These are phyloP conservation scores for Xylaria telfairii DNA, from an alignment of 495 filamentous ascomycete species.

Conservation along the genomic window DNA sequence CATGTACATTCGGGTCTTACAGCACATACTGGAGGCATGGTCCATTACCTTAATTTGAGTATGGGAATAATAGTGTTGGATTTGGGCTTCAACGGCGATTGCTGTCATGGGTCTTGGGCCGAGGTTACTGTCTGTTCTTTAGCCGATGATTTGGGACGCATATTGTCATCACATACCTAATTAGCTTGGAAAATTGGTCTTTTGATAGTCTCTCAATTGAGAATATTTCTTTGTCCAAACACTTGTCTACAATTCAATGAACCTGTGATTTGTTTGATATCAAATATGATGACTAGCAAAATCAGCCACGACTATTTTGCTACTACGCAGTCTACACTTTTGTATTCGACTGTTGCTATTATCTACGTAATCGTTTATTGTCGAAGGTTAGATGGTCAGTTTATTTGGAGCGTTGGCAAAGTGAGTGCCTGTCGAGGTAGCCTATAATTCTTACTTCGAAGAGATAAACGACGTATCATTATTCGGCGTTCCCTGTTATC, in stretches of 20 bases:
- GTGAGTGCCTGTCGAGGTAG: too few relatives aligned
- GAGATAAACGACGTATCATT: background rate
- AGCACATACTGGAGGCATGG: conserved; percentile 8
- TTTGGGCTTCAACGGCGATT: conserved; percentile 10
- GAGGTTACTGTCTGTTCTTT: background rate
- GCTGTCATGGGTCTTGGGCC: conserved; percentile 12
- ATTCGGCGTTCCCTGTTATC: background rate
- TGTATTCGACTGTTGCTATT: background rate
- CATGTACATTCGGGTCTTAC: background rate
- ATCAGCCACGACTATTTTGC: background rate
- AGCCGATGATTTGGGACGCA: background rate
- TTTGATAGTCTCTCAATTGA: background rate
- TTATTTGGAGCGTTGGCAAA: too few relatives aligned
- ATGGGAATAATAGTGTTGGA: background rate
- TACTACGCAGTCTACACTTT: background rate
- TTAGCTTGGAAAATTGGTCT: conserved; percentile 2
- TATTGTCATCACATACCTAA: background rate
- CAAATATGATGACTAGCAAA: background rate
- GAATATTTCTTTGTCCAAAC: background rate
- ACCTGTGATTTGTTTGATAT: background rate
- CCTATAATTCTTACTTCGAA: too few relatives aligned
- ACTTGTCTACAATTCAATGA: background rate
- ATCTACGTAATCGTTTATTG: background rate
- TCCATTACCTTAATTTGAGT: background rate
- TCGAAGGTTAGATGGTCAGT: too few relatives aligned